These are phyloP conservation scores for Oryza officinalis DNA, from an alignment of 176 grass and related monocot genomes.

Conservation along the genomic window DNA sequence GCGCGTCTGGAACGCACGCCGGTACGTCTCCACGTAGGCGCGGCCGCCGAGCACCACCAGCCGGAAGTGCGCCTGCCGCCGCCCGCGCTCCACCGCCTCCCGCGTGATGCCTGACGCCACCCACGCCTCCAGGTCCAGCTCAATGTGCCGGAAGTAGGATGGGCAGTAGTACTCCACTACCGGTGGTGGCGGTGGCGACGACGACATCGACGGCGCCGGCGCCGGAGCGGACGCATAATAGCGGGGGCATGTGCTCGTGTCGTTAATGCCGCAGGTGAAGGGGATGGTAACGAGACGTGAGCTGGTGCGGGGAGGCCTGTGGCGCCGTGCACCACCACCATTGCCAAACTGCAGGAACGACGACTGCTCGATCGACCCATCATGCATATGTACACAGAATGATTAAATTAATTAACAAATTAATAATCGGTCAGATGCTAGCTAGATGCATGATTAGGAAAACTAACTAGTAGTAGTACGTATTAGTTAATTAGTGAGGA, in stretches of 20 bases:
- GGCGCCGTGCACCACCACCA: neutral
- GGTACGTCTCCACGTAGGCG: slow-evolving; percentile 62
- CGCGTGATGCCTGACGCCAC: slow-evolving; percentile 41
- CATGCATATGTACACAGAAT: too few species aligned
- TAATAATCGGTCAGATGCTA: too few species aligned
- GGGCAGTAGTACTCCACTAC: slow-evolving; percentile 26
- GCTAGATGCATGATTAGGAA: too few species aligned
- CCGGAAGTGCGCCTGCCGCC: slow-evolving; percentile 49
- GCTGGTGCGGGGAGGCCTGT: neutral
- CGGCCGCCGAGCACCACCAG: slow-evolving; percentile 56
- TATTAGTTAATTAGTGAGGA: too few species aligned
- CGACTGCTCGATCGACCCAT: neutral
- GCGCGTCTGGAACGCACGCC: slow-evolving; percentile 55
- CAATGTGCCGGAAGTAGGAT: slow-evolving; percentile 70
- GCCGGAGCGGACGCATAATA: neutral
- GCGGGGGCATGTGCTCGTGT: neutral
- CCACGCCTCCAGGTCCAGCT: slow-evolving; percentile 66
- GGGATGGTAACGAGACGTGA: neutral
- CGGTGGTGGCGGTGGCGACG: neutral
- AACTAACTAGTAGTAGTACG: too few species aligned
- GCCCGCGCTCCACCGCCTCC: slow-evolving; percentile 44
- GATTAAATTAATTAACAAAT: too few species aligned
- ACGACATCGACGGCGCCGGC: neutral
- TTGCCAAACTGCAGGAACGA: slow-evolving; percentile 32
- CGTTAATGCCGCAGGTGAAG: slow-evolving; percentile 21